These are phyloP conservation scores for Hypoxylon subgilvum DNA, from an alignment of 495 filamentous ascomycete species.

Conservation along the genomic window DNA sequence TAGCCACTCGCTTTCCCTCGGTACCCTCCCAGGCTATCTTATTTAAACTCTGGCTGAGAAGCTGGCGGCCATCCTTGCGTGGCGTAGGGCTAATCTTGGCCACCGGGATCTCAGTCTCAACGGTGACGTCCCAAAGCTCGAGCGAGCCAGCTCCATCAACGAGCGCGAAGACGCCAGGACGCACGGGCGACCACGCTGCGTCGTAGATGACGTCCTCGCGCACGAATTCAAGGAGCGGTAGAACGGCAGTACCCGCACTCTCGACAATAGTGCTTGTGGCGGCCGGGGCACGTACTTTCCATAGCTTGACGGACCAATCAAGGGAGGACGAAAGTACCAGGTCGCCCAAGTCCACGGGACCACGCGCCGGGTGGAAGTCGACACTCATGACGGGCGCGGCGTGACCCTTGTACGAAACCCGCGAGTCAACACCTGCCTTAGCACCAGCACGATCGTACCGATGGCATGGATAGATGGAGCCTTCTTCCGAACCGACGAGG, in stretches of 20 bases:
- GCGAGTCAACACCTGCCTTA: constrained; percentile 88
- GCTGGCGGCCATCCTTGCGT: constrained; percentile 62
- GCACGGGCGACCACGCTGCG: constrained; percentile 88
- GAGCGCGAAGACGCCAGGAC: constrained; percentile 89
- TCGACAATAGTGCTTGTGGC: constrained; percentile 61
- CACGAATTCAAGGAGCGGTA: constrained; percentile 83
- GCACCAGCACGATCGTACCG: constrained; percentile 95
- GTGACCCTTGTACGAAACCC: constrained; percentile 85
- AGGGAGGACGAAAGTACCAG: constrained; percentile 83
- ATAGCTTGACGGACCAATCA: constrained; percentile 97
- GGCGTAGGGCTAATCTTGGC: constrained; percentile 72
- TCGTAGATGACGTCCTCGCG: constrained; percentile 97
- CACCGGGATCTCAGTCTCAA: constrained; percentile 89
- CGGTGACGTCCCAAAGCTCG: constrained; percentile 93
- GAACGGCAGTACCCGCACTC: constrained; percentile 59
- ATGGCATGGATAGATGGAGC: constrained; percentile 92
- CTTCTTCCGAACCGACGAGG: constrained; percentile 95
- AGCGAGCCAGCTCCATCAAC: constrained; percentile 93
- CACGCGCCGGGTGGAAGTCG: constrained; percentile 89
- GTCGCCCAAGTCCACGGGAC: constrained; percentile 93
- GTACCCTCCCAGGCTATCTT: constrained; percentile 90
- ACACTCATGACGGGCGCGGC: constrained; percentile 94
- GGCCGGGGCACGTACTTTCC: constrained; percentile 84
- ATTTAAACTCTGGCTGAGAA: constrained; percentile 81
- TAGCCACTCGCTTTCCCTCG: constrained; percentile 84